Conservation (phyloP, 225 moss, liverwort and hornwort genomes). For the Bryoerythrophyllum caledonicum region DNA sequence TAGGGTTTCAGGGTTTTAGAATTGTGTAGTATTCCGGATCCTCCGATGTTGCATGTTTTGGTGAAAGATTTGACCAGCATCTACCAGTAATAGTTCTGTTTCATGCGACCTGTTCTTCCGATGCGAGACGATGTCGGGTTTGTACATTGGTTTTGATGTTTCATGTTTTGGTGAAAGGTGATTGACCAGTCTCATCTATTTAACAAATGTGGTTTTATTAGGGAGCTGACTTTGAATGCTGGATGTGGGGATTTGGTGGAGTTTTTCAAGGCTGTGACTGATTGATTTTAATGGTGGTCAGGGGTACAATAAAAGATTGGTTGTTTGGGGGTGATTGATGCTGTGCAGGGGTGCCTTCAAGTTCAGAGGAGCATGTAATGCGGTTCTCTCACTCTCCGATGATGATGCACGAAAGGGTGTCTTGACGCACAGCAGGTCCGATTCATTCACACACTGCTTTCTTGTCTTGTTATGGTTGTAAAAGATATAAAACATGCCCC, state of each 20-base stretch:
- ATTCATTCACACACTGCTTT: not conserved
- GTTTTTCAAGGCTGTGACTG: not conserved
- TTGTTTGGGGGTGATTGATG: not conserved
- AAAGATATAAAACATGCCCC: too few species aligned
- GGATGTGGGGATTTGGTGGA: not conserved
- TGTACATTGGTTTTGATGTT: not conserved
- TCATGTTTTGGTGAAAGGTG: not conserved
- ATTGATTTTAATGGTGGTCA: not conserved
- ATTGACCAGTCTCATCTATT: not conserved
- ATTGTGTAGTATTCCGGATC: too few species aligned
- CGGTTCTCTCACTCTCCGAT: constrained; percentile 65
- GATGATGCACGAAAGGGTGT: constrained; percentile 66
- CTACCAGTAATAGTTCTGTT: too few species aligned
- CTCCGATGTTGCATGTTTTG: too few species aligned
- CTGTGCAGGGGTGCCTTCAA: constrained; percentile 75
- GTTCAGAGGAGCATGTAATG: constrained; percentile 86
- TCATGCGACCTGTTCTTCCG: not conserved
- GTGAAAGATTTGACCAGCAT: too few species aligned
- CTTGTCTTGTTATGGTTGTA: not conserved
- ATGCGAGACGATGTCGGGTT: too few species aligned
- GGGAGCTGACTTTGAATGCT: not conserved
- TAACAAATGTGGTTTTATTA: not conserved
- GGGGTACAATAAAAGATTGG: not conserved
- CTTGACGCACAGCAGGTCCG: constrained; percentile 81
- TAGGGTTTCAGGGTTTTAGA: too few species aligned